phyloP scores from a whole-genome alignment of 805 yeast genomes.

The Saccharomycopsis olivae region DNA sequence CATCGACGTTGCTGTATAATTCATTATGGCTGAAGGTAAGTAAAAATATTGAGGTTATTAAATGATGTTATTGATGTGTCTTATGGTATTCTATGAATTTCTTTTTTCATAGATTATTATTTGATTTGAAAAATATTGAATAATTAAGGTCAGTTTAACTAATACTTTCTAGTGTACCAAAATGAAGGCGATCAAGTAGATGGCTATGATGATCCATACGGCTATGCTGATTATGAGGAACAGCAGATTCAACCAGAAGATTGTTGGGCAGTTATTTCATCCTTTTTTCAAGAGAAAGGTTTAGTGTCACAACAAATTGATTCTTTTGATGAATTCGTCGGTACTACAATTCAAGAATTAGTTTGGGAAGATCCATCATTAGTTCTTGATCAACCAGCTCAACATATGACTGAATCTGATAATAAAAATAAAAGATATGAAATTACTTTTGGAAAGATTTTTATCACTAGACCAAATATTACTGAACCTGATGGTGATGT shows the following conservation, averaged over 20 bases:
- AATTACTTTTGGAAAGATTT: slow-evolving; percentile 95
- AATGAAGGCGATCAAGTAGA: slow-evolving; percentile 4
- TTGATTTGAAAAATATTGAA: too few species aligned
- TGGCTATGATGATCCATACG: slow-evolving; percentile 49
- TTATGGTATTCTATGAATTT: too few species aligned
- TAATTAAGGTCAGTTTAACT: too few species aligned
- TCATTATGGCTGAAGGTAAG: too few species aligned
- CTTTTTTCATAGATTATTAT: too few species aligned
- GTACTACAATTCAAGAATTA: slow-evolving; percentile 91
- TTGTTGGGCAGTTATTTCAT: slow-evolving; percentile 97
- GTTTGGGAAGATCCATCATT: slow-evolving; percentile 92
- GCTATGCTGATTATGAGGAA: slow-evolving; percentile 49
- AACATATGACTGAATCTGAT: slow-evolving; percentile 86
- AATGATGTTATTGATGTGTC: too few species aligned
- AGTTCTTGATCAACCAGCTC: slow-evolving; percentile 96
- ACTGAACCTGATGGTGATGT: slow-evolving; percentile 99
- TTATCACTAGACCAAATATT: slow-evolving; percentile 92
- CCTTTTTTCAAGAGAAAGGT: slow-evolving; percentile 94
- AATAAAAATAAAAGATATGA: slow-evolving; percentile 87
- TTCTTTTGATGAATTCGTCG: slow-evolving; percentile 96
- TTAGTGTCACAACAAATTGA: slow-evolving; percentile 96
- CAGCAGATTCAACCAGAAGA: slow-evolving; percentile 90
- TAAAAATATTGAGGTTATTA: too few species aligned
- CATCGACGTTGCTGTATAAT: too few species aligned
- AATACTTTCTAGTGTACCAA: not conserved